These are phyloP conservation scores for Trichophyton verrucosum DNA, from an alignment of 2,329 filamentous ascomycete species.

Conservation along the genomic window DNA sequence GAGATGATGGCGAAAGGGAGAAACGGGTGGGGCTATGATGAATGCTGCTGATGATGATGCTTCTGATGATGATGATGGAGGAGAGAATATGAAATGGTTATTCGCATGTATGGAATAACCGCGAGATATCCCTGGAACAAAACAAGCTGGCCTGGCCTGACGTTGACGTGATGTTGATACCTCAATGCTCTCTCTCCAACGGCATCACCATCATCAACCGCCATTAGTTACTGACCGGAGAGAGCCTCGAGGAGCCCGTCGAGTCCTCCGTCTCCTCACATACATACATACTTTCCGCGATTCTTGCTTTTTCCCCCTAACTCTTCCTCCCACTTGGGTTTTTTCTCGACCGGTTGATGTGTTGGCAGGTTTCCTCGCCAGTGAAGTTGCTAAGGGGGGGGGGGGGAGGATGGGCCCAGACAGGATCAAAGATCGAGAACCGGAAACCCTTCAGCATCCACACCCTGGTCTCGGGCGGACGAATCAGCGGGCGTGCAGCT, in stretches of 20 bases:
- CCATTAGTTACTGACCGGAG: too few relatives aligned
- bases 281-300: not conserved
- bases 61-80: too few relatives aligned
- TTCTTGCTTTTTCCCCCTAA: constrained; percentile 5
- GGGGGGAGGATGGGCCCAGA: too few relatives aligned
- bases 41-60: not conserved
- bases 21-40: constrained; percentile 2
- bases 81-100: too few relatives aligned
- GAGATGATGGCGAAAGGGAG: not conserved
- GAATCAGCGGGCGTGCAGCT: constrained; percentile 18
- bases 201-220: too few relatives aligned
- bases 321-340: not conserved
- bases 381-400: constrained; percentile 41
- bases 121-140: not conserved
- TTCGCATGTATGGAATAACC: not conserved
- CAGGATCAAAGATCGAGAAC: constrained; percentile 45
- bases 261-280: too few relatives aligned
- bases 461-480: constrained; percentile 29
- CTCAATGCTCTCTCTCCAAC: too few relatives aligned
- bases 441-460: constrained; percentile 16
- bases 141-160: not conserved
- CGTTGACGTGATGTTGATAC: too few relatives aligned
- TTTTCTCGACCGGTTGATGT: constrained; percentile 47
- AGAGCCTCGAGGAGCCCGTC: too few relatives aligned
- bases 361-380: constrained; percentile 79